Evolutionary conservation across 116 monocot genomes (phyloP).

Genomic region (Phalaenopsis hybrid): DNA sequence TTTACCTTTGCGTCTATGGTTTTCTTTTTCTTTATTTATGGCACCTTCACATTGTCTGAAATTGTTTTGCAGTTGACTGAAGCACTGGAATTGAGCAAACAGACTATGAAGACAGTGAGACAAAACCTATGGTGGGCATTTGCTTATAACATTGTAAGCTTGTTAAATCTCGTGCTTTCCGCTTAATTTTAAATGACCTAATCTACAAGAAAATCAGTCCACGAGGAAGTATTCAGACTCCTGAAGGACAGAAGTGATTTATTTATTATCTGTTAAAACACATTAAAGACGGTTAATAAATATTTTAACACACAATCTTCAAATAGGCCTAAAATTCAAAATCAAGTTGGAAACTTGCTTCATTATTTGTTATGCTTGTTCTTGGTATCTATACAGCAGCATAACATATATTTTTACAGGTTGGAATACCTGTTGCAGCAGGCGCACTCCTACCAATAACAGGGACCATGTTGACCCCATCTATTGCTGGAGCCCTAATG

Average conservation of each 20-base stretch:
- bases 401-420: slow-evolving; percentile 24
- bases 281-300: background rate
- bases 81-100: slow-evolving; percentile 90
- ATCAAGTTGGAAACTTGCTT: background rate
- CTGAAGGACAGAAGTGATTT: no score
- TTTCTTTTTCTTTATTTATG: background rate
- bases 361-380: background rate
- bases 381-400: background rate
- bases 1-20: background rate
- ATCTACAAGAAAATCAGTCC: no score
- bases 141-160: slow-evolving; percentile 89
- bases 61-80: slow-evolving; percentile 63
- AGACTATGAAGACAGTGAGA: slow-evolving; percentile 91
- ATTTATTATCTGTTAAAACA: background rate
- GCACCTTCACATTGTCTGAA: background rate
- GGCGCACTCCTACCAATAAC: slow-evolving; percentile 80
- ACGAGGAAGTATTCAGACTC: no score
- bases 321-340: background rate
- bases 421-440: slow-evolving; percentile 95
- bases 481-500: slow-evolving; percentile 96
- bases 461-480: slow-evolving; percentile 91
- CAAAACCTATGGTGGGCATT: slow-evolving; percentile 99
- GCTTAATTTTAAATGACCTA: slow-evolving; percentile 1
- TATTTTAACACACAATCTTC: background rate
- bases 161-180: background rate